Evolutionary conservation across 2,329 filamentous ascomycete genomes (phyloP).

Genomic region (Pyrenophora graminea): DNA sequence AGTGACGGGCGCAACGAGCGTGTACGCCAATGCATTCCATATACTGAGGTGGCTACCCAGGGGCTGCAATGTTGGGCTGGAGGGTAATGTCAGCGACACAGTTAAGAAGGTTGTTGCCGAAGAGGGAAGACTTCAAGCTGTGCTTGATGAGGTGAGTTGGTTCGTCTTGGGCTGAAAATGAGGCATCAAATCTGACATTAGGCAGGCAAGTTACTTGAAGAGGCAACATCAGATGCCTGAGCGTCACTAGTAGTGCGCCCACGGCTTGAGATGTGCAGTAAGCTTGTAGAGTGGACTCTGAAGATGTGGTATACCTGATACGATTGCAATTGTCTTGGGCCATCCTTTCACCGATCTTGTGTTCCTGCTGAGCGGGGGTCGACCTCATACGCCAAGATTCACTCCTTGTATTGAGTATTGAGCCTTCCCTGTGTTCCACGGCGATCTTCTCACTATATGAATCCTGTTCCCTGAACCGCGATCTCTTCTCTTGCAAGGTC

Average conservation of each 20-base stretch:
- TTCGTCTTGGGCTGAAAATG: background rate
- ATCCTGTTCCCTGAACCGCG: too few species aligned
- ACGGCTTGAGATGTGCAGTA: background rate
- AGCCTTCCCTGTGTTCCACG: too few species aligned
- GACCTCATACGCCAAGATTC: too few species aligned
- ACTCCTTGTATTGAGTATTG: too few species aligned
- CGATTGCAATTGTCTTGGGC: too few species aligned
- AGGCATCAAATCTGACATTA: background rate
- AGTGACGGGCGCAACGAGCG: conserved; percentile 43
- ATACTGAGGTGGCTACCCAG: conserved; percentile 53
- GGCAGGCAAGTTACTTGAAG: conserved; percentile 38
- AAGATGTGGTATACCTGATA: too few species aligned
- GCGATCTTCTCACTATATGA: too few species aligned
- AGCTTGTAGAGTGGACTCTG: too few species aligned
- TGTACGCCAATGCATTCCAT: conserved; percentile 55
- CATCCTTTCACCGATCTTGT: too few species aligned
- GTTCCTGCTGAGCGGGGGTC: too few species aligned
- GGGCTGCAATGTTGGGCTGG: conserved; percentile 47
- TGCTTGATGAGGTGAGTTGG: conserved; percentile 47
- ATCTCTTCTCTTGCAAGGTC: too few species aligned
- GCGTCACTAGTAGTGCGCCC: conserved; percentile 19
- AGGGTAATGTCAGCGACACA: conserved; percentile 47
- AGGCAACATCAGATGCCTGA: conserved; percentile 48
- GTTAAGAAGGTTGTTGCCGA: conserved; percentile 50
- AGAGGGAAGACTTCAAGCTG: conserved; percentile 47